Evolutionary conservation across 495 filamentous ascomycete species (phyloP).

Genomic region (Penicillium angulare): DNA sequence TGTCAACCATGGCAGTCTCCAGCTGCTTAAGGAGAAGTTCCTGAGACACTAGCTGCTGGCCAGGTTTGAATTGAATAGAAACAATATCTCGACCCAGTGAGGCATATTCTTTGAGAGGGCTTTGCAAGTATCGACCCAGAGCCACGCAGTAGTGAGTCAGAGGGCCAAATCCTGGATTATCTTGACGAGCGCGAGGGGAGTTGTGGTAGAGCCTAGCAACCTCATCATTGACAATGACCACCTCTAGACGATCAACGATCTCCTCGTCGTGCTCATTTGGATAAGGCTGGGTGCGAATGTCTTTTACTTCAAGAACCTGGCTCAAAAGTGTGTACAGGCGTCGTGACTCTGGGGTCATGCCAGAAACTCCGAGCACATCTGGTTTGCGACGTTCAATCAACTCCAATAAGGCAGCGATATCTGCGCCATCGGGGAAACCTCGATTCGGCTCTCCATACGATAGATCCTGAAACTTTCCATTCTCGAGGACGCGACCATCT

Average conservation of each 20-base stretch:
- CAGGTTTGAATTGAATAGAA: conserved; percentile 82
- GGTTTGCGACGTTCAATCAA: conserved; percentile 73
- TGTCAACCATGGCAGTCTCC: conserved; percentile 93
- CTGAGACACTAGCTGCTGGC: conserved; percentile 81
- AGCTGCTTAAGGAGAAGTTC: conserved; percentile 82
- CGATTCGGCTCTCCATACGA: conserved; percentile 66
- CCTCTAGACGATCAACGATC: conserved; percentile 71
- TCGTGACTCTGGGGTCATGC: conserved; percentile 86
- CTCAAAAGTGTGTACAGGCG: conserved; percentile 76
- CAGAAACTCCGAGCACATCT: conserved; percentile 86
- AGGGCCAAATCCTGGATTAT: conserved; percentile 74
- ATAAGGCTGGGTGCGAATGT: conserved; percentile 70
- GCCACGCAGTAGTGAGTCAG: conserved; percentile 86
- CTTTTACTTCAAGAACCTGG: conserved; percentile 68
- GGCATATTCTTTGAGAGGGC: conserved; percentile 93
- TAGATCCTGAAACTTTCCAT: conserved; percentile 80
- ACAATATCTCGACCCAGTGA: conserved; percentile 83
- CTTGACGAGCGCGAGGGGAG: conserved; percentile 73
- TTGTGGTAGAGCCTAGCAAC: conserved; percentile 91
- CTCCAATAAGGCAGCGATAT: conserved; percentile 67
- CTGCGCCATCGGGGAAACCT: conserved; percentile 57
- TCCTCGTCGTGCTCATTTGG: conserved; percentile 60
- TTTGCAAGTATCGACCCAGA: conserved; percentile 86
- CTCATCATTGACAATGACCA: conserved; percentile 93
- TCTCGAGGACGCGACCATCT: conserved; percentile 82